phyloP scores from a whole-genome alignment of 139 green algal genomes.

The Picochlorum sp. region DNA sequence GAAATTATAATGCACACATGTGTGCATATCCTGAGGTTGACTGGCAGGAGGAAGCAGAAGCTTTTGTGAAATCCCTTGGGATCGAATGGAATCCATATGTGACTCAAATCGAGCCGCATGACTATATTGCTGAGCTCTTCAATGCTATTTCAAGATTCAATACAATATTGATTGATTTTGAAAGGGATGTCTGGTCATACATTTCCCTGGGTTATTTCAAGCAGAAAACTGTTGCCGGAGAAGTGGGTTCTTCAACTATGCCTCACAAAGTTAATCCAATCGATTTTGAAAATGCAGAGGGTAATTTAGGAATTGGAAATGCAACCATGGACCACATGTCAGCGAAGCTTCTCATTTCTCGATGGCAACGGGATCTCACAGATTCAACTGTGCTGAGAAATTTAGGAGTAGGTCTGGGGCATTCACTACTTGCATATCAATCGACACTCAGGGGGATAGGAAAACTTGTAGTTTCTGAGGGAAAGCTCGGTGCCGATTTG shows the following conservation, averaged over 20 bases:
- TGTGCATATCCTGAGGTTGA: conserved; percentile 88
- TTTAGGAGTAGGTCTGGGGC: conserved; percentile 78
- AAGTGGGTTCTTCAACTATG: conserved; percentile 94
- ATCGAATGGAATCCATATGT: conserved; percentile 85
- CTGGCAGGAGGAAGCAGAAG: conserved; percentile 67
- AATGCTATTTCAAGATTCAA: conserved; percentile 83
- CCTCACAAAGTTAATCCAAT: conserved; percentile 98
- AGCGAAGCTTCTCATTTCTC: conserved; percentile 84
- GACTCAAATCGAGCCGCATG: conserved; percentile 97
- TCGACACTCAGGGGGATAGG: conserved; percentile 68
- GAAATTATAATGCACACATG: conserved; percentile 99
- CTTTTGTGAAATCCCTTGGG: conserved; percentile 69
- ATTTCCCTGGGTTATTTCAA: conserved; percentile 98
- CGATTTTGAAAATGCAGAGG: conserved; percentile 99
- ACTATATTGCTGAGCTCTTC: conserved; percentile 98
- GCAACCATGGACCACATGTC: conserved; percentile 84
- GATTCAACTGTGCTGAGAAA: conserved; percentile 98
- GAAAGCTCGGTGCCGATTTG: conserved; percentile 59
- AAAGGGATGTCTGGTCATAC: conserved; percentile 96
- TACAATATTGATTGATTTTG: conserved; percentile 94
- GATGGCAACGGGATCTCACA: conserved; percentile 28
- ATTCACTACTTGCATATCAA: conserved; percentile 86
- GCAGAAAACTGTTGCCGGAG: conserved; percentile 60
- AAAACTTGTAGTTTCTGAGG: conserved; percentile 82
- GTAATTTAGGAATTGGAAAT: conserved; percentile 96